Base-by-base conservation (phyloP, 2,329 filamentous ascomycete genomes). In the Pseudogymnoascus sp. region DNA sequence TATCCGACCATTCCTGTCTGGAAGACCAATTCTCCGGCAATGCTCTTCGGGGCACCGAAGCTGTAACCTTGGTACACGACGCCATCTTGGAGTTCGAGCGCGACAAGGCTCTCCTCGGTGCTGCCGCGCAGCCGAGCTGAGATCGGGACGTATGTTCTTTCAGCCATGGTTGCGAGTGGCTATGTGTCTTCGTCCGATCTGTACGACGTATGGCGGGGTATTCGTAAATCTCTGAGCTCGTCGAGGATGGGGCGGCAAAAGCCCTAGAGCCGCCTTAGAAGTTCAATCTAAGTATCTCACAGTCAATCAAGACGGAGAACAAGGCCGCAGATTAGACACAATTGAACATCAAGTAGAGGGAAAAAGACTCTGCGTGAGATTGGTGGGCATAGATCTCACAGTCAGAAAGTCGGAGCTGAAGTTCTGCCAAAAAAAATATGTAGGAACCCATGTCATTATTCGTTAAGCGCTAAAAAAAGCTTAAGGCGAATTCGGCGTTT, bases 1-100 rank as follows among this genome's bases (percentile, higher is more conserved):
- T 99, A 99, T 73, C 95, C 95, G 71, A 97, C 95, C 93, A 97
- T 96, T 77, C 95, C 95, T 64, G 95, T 99, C 83, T 97, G 93
- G 81, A 99, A 99, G 78, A 99, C 95, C 75, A 99, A 83, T 82
- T 99, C 95, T 76, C 95, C 95, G 69, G 93, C 90, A 73, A 96
- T 87, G 80, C 91, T 96, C 84, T 93, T 96, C 73, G 91, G 83
- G 67, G 93, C 93, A 77, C 95, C 95, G 75, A 99, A 99, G 83
- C 92, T 96, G 81, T 91, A 92, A 70, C 95, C 95, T 75, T 96
- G 90, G 82, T 92, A 96, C 74, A 91, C 85, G 64, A 88, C 86
- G 77, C 93, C 92, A 81, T 97, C 93, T 77, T 95, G 84, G 70
- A 99, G 88, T 82, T 99, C 93, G 69, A 99, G 88, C 75, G 89